Base-by-base conservation (phyloP, 768 basidiomycete species). In the Chlorophyllum brunneum region DNA sequence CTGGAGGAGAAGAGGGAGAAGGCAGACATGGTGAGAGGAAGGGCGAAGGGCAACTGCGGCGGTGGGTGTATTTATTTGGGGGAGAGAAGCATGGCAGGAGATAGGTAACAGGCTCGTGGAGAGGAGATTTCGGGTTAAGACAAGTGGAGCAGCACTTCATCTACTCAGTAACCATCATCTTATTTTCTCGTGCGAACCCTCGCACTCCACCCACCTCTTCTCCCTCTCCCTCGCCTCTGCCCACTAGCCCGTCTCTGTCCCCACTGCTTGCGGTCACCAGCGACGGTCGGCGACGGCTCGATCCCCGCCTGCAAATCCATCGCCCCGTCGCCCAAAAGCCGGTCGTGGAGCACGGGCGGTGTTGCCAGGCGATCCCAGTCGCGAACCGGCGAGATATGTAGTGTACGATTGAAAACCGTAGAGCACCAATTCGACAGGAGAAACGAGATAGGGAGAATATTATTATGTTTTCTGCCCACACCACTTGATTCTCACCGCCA, bases 1-100 rank as follows among this genome's bases (percentile, higher is more conserved):
- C 83, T 54, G 38, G 54, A 58, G n/a, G 58, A 40, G 18, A 53
- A 23, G 22, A 59, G 55, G 43, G 54, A 45, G 47, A 66, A 41
- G 53, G 50, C 55, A 46, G 52, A 49, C 60, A 64, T 62, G 51
- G 34, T 44, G 55, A 30, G 43, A 37, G 29, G 29, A 40, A 36
- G 48, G 11, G 39, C 48, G 36, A 54, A 39, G 41, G 57, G 56
- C 24, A 30, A 42, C 18, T 26, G 43, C 34, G 38, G 48, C 46
- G 33, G 37, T 37, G n/a, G 44, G 41, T 33, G 57, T 58, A 57
- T 56, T 43, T 40, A 39, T 53, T 38, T 37, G 11, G 34, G 13
- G 46, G 38, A 24, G 46, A 20, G 39, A 49, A 47, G 42, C 53
- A 41, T 33, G 27, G 42, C 27, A n/a, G n/a, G n/a, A n/a, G n/a